Conservation (phyloP, 257 asterid species). For the Scutellaria barbata region DNA sequence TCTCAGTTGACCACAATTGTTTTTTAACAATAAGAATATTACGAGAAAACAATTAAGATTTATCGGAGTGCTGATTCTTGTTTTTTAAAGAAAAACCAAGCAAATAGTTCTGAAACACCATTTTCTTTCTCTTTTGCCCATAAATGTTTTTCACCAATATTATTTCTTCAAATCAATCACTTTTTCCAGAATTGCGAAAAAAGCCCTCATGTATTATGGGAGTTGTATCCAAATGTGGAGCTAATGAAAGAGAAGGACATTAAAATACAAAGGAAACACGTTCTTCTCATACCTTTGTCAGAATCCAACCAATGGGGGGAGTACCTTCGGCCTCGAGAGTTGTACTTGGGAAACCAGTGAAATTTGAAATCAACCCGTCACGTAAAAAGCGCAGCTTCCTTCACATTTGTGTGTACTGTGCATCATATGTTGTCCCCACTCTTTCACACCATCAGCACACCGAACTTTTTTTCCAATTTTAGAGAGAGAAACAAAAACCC, state of each 20-base stretch:
- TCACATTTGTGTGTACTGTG: constrained; percentile 36
- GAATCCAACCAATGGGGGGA: constrained; percentile 15
- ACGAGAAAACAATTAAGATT: no score
- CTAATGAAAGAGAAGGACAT: background rate
- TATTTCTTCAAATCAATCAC: no score
- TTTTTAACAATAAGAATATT: no score
- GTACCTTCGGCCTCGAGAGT: constrained; percentile 40
- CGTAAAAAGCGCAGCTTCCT: constrained; percentile 39
- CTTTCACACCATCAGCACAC: constrained; percentile 42
- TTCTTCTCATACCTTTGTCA: constrained; percentile 9
- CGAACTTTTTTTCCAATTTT: constrained; percentile 40
- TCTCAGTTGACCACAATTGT: no score
- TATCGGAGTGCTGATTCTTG: no score
- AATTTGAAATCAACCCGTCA: constrained; percentile 37
- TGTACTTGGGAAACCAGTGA: constrained; percentile 32
- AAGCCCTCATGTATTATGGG: no score
- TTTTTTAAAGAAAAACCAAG: no score
- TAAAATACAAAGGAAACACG: background rate
- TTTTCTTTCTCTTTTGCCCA: no score
- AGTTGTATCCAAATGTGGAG: background rate
- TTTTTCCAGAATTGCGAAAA: no score
- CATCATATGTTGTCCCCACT: constrained; percentile 47
- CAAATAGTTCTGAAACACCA: no score
- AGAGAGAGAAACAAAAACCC: constrained; percentile 51
- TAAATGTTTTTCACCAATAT: no score